Conservation (phyloP, 148 eudicot genomes). For the Selenicereus undatus region DNA sequence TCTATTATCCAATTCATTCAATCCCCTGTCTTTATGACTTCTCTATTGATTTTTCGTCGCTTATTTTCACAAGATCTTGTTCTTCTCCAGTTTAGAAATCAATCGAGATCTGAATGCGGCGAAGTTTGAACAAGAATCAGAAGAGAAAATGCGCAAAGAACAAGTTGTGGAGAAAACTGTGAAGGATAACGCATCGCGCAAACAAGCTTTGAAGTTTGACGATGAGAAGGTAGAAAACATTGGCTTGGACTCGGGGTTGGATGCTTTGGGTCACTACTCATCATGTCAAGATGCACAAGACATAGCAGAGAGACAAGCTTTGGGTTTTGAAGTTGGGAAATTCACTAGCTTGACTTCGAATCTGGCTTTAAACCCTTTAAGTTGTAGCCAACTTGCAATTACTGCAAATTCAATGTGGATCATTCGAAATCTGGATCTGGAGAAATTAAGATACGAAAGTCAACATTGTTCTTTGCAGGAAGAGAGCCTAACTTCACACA, state of each 20-base stretch:
- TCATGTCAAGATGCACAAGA: not conserved
- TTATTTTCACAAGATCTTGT: too few species aligned
- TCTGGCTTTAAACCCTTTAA: not conserved
- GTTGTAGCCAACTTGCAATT: not conserved
- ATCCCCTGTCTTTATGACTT: too few species aligned
- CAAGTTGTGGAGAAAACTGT: not conserved
- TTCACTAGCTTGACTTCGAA: not conserved
- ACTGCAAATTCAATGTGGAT: not conserved
- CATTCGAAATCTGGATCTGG: not conserved
- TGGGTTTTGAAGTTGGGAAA: not conserved
- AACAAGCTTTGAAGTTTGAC: not conserved
- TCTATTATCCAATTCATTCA: too few species aligned
- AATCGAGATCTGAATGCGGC: too few species aligned
- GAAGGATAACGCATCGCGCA: not conserved
- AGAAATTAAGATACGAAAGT: not conserved
- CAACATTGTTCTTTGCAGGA: not conserved
- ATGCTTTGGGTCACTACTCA: not conserved
- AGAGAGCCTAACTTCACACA: not conserved
- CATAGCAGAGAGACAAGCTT: not conserved
- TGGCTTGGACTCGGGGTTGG: not conserved
- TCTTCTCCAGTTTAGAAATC: too few species aligned
- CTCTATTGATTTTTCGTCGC: too few species aligned
- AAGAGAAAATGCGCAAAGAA: too few species aligned
- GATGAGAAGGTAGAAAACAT: not conserved
- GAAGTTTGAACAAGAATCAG: too few species aligned